Base-by-base conservation (phyloP, 192 early-diverging fungal genomes). In the Coemansia sp. region DNA sequence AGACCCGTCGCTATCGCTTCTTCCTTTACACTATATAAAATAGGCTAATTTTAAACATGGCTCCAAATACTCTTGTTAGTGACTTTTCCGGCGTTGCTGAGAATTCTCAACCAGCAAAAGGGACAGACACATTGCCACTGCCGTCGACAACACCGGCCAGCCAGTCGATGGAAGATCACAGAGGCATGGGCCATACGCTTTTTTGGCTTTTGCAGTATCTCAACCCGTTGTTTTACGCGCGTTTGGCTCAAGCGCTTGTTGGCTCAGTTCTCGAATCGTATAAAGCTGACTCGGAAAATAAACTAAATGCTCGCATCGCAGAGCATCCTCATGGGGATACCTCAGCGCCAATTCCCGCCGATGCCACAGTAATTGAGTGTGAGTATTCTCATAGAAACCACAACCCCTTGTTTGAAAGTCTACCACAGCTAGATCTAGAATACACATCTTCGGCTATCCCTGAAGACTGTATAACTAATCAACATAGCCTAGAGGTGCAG, bases 211-310 rank as follows among this genome's bases (percentile, higher is more conserved):
- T 81, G 35, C 71, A 71, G 20, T 81, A 71, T 20, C 45, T 81
- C 11, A 81, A 81, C 27, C 78, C 78, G n/a, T 54, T 81, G 29
- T 68, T 74, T 29, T 81, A 81, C 18, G 78, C 72, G 16, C 72
- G 78, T 18, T 20, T 81, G 41, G 72, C 65, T 0, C 78, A 81
- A 47, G 62, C 68, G 13, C 63, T 73, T 35, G 62, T 79, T 22
- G 45, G 65, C 52, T 64, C 72, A 3, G 69, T 74, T 9, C 62
- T 81, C 27, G 57, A 63, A 27, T 68, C 65, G 3, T 59, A 72
- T 19, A 35, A 50, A 16, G 19, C 41, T 1, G 45, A 45, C 20
- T 35, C 32, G 9, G 22, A 14, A 8, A 56, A 22, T 23, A 51
- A 32, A 9, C 47, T 26, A 32, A 56, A 59, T 4, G 35, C 19